phyloP scores from a whole-genome alignment of 108 stramenopile genomes.

The Nitzschia inconspicua region DNA sequence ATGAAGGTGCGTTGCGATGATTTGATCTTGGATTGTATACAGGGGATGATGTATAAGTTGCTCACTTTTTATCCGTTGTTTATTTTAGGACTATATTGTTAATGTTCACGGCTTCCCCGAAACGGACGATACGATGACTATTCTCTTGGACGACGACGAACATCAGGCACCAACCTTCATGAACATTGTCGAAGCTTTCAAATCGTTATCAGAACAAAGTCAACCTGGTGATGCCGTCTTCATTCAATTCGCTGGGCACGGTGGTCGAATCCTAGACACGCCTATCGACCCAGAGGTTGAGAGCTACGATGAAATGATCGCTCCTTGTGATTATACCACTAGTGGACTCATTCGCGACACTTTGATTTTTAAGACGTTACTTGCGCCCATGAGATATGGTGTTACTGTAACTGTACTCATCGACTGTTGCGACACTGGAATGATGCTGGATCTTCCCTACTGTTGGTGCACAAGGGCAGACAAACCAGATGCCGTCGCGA shows the following conservation, averaged over 20 bases:
- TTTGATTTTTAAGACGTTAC: slow-evolving; percentile 72
- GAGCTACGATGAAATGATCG: slow-evolving; percentile 78
- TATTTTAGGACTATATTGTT: slow-evolving; percentile 75
- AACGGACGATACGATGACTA: slow-evolving; percentile 59
- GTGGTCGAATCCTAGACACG: slow-evolving; percentile 74
- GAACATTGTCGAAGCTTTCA: slow-evolving; percentile 80
- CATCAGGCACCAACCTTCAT: slow-evolving; percentile 68
- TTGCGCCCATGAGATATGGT: slow-evolving; percentile 81
- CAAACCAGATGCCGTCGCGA: slow-evolving; percentile 35
- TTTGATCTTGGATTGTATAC: not conserved
- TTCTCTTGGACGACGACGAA: slow-evolving; percentile 72
- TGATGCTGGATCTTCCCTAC: slow-evolving; percentile 82
- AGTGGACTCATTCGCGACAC: slow-evolving; percentile 82
- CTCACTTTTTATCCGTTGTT: not conserved
- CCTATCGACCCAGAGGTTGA: slow-evolving; percentile 49
- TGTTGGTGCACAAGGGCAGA: slow-evolving; percentile 66
- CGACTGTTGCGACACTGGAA: slow-evolving; percentile 81
- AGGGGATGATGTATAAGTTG: not conserved
- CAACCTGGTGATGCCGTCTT: slow-evolving; percentile 88
- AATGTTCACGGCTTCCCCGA: slow-evolving; percentile 86
- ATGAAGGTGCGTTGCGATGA: slow-evolving; percentile 47
- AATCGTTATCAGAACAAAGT: slow-evolving; percentile 64
- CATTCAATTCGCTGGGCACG: slow-evolving; percentile 83
- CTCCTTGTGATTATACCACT: slow-evolving; percentile 62
- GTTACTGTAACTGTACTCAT: slow-evolving; percentile 78